Conservation (phyloP, 345 rosid species). For the Mallotus nudiflorus region DNA sequence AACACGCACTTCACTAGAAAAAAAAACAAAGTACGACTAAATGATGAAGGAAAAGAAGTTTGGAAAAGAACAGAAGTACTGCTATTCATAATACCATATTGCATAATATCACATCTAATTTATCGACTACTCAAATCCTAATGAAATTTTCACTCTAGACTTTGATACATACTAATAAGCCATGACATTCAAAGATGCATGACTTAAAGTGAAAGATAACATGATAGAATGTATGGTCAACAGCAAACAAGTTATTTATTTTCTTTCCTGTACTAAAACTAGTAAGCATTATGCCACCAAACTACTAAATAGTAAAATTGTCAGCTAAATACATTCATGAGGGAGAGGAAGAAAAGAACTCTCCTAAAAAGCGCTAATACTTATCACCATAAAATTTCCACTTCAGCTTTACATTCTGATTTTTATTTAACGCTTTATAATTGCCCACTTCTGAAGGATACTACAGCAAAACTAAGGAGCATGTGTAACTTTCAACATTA, state of each 20-base stretch:
- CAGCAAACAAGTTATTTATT: not conserved
- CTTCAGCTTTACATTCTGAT: not conserved
- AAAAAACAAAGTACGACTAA: slow-evolving; percentile 13
- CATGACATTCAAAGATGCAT: no score
- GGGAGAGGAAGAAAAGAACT: not conserved
- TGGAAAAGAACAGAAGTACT: not conserved
- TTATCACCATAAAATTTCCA: not conserved
- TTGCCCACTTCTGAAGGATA: not conserved
- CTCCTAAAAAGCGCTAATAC: not conserved
- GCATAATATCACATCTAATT: not conserved
- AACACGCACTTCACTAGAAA: slow-evolving; percentile 63
- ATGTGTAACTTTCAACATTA: not conserved
- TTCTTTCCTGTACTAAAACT: not conserved
- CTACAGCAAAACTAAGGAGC: not conserved
- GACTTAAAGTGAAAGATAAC: not conserved
- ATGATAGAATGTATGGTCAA: not conserved
- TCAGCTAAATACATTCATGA: not conserved
- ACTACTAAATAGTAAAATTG: not conserved
- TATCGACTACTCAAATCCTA: slow-evolving; percentile 1
- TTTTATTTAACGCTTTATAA: not conserved
- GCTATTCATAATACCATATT: not conserved
- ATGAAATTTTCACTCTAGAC: not conserved
- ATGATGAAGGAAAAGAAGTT: not conserved
- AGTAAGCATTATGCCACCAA: not conserved
- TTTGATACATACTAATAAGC: not conserved